Evolutionary conservation across 768 basidiomycete species (phyloP).

Genomic region (Mrakia gelida): DNA sequence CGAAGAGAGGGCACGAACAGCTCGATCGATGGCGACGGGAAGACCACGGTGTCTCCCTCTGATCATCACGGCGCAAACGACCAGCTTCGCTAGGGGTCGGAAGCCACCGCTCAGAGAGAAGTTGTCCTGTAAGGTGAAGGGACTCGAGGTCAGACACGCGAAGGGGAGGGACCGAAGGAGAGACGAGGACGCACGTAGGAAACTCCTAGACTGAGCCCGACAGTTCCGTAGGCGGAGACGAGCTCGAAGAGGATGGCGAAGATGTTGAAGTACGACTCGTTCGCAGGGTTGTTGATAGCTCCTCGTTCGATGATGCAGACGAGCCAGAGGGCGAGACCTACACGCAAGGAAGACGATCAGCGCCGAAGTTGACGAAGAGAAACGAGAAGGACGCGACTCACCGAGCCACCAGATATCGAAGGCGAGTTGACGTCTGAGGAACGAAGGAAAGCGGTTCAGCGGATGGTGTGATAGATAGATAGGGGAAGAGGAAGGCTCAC

Average conservation of each 20-base stretch:
- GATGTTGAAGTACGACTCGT: conserved; percentile 72
- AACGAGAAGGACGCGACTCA: conserved; percentile 43
- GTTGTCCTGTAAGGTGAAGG: conserved; percentile 55
- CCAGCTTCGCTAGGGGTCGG: conserved; percentile 74
- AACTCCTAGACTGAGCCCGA: conserved; percentile 85
- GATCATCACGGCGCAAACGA: conserved; percentile 83
- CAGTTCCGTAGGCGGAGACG: conserved; percentile 56
- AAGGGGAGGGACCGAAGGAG: conserved; percentile 19
- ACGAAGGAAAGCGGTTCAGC: neutral
- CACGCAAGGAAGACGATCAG: neutral
- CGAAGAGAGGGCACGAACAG: conserved; percentile 42
- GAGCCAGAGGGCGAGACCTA: conserved; percentile 69
- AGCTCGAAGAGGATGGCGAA: conserved; percentile 64
- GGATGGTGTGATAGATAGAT: no score
- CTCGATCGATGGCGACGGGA: conserved; percentile 81
- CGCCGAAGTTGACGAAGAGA: neutral
- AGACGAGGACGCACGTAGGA: conserved; percentile 56
- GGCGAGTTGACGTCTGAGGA: conserved; percentile 62
- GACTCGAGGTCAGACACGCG: neutral
- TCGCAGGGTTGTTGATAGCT: conserved; percentile 55
- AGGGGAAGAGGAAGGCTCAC: neutral
- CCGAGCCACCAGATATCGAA: conserved; percentile 55
- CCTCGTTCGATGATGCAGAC: conserved; percentile 85
- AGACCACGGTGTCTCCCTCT: conserved; percentile 86
- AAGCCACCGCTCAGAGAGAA: conserved; percentile 78